These are phyloP conservation scores for Ganoderma multipileum DNA, from an alignment of 1,284 basidiomycete genomes.

Conservation along the genomic window DNA sequence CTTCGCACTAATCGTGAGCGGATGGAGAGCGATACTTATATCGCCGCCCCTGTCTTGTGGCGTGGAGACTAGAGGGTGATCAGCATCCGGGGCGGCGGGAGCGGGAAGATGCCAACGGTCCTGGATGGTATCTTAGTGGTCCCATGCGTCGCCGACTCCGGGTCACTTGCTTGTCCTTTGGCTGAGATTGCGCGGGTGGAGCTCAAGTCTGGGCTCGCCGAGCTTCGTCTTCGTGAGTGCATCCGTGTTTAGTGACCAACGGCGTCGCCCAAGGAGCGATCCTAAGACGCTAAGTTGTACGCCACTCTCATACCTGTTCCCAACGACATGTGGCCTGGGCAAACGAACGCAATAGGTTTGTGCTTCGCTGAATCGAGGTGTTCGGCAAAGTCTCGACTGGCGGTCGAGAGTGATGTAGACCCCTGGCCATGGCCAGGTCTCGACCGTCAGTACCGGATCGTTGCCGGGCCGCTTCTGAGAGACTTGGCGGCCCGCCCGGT, in stretches of 20 bases:
- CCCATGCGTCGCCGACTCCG: background rate
- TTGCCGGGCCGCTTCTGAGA: background rate
- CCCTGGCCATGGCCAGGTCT: background rate
- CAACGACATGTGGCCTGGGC: background rate
- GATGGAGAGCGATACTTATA: slow-evolving; percentile 1
- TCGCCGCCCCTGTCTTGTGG: background rate
- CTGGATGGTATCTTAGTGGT: background rate
- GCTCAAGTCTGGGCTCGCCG: background rate
- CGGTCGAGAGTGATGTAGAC: background rate
- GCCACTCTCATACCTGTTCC: background rate
- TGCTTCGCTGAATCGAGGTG: background rate
- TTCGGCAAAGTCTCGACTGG: too few species aligned
- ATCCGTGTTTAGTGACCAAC: background rate
- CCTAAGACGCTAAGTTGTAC: background rate
- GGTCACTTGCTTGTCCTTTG: background rate
- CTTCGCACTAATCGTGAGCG: background rate
- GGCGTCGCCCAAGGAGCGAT: background rate
- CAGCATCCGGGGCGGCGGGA: background rate
- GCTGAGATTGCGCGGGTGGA: background rate
- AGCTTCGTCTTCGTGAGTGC: background rate
- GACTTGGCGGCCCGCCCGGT: background rate
- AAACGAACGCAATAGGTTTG: background rate
- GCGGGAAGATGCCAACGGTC: background rate
- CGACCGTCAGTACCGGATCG: background rate
- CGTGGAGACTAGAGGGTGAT: background rate